Base-by-base conservation (phyloP, 371 early-diverging fungal species). In the Chytridium lagenaria region DNA sequence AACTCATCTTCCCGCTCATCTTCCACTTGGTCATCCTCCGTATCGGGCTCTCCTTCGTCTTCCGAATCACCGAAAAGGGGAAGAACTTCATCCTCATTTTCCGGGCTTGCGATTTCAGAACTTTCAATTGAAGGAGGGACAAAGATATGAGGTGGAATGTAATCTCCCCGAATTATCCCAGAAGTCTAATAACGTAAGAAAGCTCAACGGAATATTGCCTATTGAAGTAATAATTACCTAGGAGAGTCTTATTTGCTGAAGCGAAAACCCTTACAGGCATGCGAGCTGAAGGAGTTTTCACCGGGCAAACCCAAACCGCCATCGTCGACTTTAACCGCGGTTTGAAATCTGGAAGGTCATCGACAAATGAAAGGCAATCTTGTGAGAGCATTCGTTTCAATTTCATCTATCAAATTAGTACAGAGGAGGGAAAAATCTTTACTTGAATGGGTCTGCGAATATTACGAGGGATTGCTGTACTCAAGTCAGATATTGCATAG, bases 11-110 rank as follows among this genome's bases (percentile, higher is more conserved):
- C 57, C 57, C n/a, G n/a, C n/a, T n/a, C n/a, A n/a, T n/a, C n/a
- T n/a, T n/a, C n/a, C n/a, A n/a, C n/a, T n/a, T 22, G 15, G 5
- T 57, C 57, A 15, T 57, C 22, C 57, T 57, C 57, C 7, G 57
- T 7, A 7, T 7, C 57, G 31, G 15, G 26, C 5, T 70, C 52
- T 12, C 30, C 16, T 0, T 15, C 50, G 28, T 38, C 44, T 26
- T 71, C 40, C 22, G 61, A 44, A 2, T 88, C 87, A 10, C 89
- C 88, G 40, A 85, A 88, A 22, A 76, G 49, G 0, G 87, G 87
- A 15, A 84, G 75, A 1, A 83, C 68, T 1, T 34, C 28, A 34
- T 87, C 86, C 0, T 80, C 80, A 0, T 39, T 77, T 0, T 73
- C 74, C 16, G 69, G 61, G 0, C 26, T 0, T 22, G 28, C 23